phyloP scores from a whole-genome alignment of 225 moss, liverwort and hornwort species.

The Lunularia cruciata region DNA sequence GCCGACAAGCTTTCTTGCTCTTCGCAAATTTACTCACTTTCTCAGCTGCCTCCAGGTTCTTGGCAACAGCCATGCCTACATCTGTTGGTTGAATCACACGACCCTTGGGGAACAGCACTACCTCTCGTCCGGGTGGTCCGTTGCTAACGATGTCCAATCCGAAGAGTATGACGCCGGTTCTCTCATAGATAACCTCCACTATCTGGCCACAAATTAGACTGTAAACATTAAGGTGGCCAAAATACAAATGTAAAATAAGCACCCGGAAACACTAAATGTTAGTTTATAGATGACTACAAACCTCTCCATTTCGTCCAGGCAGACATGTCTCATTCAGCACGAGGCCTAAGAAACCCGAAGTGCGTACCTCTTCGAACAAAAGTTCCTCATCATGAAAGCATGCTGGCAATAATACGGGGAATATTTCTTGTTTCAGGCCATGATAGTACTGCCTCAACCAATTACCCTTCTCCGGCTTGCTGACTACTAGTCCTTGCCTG shows the following conservation, averaged over 20 bases:
- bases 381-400: constrained; percentile 39
- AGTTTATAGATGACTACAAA: too few relatives aligned
- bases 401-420: constrained; percentile 56
- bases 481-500: constrained; percentile 70
- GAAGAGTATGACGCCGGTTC: constrained; percentile 44
- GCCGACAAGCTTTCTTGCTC: constrained; percentile 24
- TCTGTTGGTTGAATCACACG: constrained; percentile 32
- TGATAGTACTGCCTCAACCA: constrained; percentile 92
- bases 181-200: constrained; percentile 42
- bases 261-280: too few relatives aligned
- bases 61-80: constrained; percentile 45
- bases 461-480: constrained; percentile 67
- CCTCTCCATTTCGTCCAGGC: too few relatives aligned
- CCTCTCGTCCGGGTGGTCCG: constrained; percentile 27
- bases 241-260: too few relatives aligned
- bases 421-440: constrained; percentile 82
- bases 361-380: constrained; percentile 45
- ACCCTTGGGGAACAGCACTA: constrained; percentile 43
- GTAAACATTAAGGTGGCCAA: too few relatives aligned
- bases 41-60: constrained; percentile 44
- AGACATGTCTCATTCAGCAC: not conserved
- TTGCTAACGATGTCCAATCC: constrained; percentile 38
- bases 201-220: constrained; percentile 17
- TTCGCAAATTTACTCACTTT: constrained; percentile 36
- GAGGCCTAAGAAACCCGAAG: too few relatives aligned